These are phyloP conservation scores for Wickerhamomyces sp. DNA, from an alignment of 1,139 yeast genomes.

Conservation along the genomic window DNA sequence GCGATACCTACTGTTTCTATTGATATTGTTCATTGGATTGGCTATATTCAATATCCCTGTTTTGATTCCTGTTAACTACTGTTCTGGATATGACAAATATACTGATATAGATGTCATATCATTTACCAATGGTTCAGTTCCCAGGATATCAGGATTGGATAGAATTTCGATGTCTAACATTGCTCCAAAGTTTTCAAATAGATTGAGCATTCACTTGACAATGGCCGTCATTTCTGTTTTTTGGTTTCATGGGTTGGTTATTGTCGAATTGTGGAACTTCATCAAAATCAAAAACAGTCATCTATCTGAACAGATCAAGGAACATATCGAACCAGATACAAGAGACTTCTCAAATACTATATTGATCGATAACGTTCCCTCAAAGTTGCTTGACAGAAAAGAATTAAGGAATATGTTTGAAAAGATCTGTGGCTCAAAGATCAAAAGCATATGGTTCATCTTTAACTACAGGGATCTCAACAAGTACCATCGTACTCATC, in stretches of 20 bases:
- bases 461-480: conserved; percentile 38
- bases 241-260: conserved; percentile 48
- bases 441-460: conserved; percentile 46
- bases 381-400: conserved; percentile 29
- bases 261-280: conserved; percentile 45
- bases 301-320: conserved; percentile 26
- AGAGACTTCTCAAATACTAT: conserved; percentile 34
- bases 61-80: conserved; percentile 50
- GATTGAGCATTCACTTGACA: conserved; percentile 50
- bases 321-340: conserved; percentile 25
- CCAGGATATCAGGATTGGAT: conserved; percentile 47
- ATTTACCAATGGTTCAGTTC: conserved; percentile 22
- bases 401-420: conserved; percentile 29
- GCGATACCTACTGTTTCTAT: conserved; percentile 45
- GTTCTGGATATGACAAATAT: conserved; percentile 33
- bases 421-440: conserved; percentile 20
- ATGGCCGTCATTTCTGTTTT: conserved; percentile 46
- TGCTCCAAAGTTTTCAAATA: conserved; percentile 38
- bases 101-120: conserved; percentile 10
- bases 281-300: conserved; percentile 40
- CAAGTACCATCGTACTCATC: conserved; percentile 29
- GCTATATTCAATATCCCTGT: conserved; percentile 49
- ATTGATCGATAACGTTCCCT: conserved; percentile 47
- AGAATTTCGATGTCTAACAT: conserved; percentile 58
- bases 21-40: conserved; percentile 43